Evolutionary conservation across 1,284 basidiomycete genomes (phyloP).

Genomic region (Cryptococcus sp.): DNA sequence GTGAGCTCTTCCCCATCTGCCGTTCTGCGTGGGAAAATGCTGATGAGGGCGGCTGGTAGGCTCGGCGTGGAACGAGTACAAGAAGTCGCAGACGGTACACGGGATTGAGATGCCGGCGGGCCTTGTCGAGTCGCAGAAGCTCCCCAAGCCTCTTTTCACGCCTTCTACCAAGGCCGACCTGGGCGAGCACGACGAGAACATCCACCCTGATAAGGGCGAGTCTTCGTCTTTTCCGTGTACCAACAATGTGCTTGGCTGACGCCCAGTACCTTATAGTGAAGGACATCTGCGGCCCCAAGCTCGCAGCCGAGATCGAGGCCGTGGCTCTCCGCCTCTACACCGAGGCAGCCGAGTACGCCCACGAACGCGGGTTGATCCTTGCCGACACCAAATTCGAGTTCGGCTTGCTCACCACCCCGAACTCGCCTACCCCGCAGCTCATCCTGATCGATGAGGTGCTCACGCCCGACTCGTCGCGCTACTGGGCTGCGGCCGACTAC

Average conservation of each 20-base stretch:
- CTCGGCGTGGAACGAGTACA: constrained; percentile 94
- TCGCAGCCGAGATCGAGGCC: constrained; percentile 47
- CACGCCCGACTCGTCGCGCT: constrained; percentile 94
- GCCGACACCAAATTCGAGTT: constrained; percentile 95
- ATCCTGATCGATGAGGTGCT: constrained; percentile 94
- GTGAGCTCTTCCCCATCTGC: constrained; percentile 51
- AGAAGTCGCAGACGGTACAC: constrained; percentile 82
- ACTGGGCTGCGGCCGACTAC: constrained; percentile 83
- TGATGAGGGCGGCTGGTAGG: constrained; percentile 54
- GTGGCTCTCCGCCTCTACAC: constrained; percentile 49
- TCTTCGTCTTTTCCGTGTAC: neutral
- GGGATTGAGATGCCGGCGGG: constrained; percentile 73
- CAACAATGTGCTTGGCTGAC: neutral
- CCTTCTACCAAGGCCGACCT: constrained; percentile 96
- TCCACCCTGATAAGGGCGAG: constrained; percentile 81
- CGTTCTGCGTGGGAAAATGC: neutral
- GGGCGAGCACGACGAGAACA: constrained; percentile 95
- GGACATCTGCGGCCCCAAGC: constrained; percentile 50
- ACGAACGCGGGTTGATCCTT: constrained; percentile 80
- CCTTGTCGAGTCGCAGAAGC: constrained; percentile 78
- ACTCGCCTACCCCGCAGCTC: constrained; percentile 54
- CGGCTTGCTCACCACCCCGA: constrained; percentile 57
- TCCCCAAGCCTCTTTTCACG: constrained; percentile 84
- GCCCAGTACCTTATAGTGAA: constrained; percentile 34
- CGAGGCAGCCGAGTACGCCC: constrained; percentile 74